Conservation (phyloP, 2,329 filamentous ascomycete species). For the Dothideomycetes sp. region DNA sequence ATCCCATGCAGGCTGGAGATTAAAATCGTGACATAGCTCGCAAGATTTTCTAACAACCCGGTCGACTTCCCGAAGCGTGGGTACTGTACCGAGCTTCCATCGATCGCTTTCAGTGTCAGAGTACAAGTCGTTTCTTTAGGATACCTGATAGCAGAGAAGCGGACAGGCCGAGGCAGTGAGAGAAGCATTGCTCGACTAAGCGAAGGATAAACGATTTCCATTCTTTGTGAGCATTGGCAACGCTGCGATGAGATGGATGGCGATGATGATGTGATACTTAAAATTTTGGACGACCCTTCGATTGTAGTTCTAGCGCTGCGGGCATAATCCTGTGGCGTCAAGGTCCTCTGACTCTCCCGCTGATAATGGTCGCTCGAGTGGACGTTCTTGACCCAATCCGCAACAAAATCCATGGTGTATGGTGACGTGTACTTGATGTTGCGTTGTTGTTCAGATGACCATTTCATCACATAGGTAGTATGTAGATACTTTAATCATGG, state of each 20-base stretch:
- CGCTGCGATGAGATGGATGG: not conserved
- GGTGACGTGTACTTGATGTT: no score
- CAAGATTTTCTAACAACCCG: not conserved
- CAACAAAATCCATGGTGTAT: no score
- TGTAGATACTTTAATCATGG: no score
- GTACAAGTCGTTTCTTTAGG: not conserved
- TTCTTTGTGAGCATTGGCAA: not conserved
- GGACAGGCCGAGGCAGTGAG: not conserved
- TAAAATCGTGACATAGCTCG: not conserved
- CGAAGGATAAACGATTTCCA: not conserved
- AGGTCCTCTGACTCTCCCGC: no score
- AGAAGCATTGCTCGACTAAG: constrained; percentile 1
- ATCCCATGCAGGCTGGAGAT: constrained; percentile 3
- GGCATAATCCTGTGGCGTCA: not conserved
- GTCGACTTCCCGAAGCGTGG: constrained; percentile 3
- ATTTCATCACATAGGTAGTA: no score
- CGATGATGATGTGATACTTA: not conserved
- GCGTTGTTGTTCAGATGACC: no score
- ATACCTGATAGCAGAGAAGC: not conserved
- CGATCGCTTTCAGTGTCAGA: not conserved
- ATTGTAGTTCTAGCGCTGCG: not conserved
- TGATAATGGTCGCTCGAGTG: no score
- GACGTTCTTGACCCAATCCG: no score
- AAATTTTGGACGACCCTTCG: not conserved
- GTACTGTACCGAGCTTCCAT: not conserved